phyloP scores from a whole-genome alignment of 176 grass and related monocot genomes.

The Rhynchospora pubera region DNA sequence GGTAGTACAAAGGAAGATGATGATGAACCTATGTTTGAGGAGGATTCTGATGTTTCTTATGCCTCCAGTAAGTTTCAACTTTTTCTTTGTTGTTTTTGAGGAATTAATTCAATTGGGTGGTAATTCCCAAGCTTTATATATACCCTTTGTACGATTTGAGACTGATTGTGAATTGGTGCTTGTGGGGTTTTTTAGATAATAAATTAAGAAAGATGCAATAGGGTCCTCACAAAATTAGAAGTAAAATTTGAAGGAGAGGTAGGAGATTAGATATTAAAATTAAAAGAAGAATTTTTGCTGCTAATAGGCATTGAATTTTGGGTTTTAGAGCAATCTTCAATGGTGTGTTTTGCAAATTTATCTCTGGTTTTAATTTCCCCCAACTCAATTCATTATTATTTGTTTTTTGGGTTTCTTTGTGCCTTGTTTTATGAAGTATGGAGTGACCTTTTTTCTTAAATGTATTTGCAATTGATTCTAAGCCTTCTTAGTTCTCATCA shows the following conservation, averaged over 20 bases:
- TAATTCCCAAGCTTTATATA: not conserved
- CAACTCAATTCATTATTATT: not conserved
- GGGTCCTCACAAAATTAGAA: not conserved
- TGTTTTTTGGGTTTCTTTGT: no score
- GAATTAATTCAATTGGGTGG: constrained; percentile 1
- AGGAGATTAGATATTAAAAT: not conserved
- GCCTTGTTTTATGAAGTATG: no score
- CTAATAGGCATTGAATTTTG: not conserved
- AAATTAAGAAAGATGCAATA: not conserved
- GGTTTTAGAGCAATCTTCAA: not conserved
- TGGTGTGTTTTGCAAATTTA: not conserved
- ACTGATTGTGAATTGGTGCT: not conserved
- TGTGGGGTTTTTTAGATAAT: not conserved
- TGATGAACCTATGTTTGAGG: not conserved
- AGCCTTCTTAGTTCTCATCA: not conserved
- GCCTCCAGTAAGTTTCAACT: constrained; percentile 42
- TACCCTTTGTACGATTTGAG: not conserved
- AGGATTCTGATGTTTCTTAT: constrained; percentile 33
- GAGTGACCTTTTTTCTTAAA: no score
- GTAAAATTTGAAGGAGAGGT: not conserved
- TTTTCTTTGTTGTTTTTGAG: not conserved
- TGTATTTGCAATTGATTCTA: not conserved
- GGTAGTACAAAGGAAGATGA: not conserved
- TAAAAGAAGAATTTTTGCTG: not conserved
- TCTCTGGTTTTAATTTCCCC: not conserved